Conservation (phyloP, 345 rosid genomes). For the Ailanthus altissimus region DNA sequence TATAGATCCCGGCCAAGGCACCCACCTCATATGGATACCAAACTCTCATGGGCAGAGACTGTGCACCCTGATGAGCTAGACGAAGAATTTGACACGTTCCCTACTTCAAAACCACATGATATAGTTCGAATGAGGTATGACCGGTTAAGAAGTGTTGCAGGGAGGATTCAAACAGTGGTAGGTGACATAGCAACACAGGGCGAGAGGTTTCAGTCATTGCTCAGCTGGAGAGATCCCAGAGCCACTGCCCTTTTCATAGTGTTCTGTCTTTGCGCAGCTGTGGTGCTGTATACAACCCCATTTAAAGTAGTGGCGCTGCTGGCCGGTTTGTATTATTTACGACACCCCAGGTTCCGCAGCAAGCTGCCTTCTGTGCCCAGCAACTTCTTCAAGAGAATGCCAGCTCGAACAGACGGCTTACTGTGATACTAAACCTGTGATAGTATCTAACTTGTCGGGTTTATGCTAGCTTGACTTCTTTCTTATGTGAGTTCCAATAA, state of each 20-base stretch:
- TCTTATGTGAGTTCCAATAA: constrained; percentile 2
- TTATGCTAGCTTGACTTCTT: background rate
- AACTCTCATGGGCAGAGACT: constrained; percentile 77
- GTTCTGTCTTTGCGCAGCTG: constrained; percentile 71
- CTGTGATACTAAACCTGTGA: constrained; percentile 29
- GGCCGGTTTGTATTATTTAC: constrained; percentile 57
- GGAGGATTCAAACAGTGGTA: constrained; percentile 75
- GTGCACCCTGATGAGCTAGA: constrained; percentile 74
- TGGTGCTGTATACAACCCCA: constrained; percentile 65
- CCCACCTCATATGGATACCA: constrained; percentile 81
- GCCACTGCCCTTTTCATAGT: constrained; percentile 72
- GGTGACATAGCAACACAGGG: constrained; percentile 89
- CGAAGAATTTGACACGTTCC: constrained; percentile 84
- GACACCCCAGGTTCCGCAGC: constrained; percentile 86
- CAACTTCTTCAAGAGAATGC: constrained; percentile 81
- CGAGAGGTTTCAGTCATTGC: constrained; percentile 69
- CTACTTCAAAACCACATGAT: constrained; percentile 57
- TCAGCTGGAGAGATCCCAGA: constrained; percentile 83
- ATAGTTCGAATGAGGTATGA: constrained; percentile 72
- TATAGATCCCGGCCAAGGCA: constrained; percentile 61
- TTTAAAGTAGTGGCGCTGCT: constrained; percentile 58
- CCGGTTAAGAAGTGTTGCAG: constrained; percentile 72
- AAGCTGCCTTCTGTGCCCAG: constrained; percentile 77
- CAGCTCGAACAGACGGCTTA: constrained; percentile 66
- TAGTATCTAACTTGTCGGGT: background rate